phyloP scores from a whole-genome alignment of 768 basidiomycete species.

The Suillus cothurnatus region DNA sequence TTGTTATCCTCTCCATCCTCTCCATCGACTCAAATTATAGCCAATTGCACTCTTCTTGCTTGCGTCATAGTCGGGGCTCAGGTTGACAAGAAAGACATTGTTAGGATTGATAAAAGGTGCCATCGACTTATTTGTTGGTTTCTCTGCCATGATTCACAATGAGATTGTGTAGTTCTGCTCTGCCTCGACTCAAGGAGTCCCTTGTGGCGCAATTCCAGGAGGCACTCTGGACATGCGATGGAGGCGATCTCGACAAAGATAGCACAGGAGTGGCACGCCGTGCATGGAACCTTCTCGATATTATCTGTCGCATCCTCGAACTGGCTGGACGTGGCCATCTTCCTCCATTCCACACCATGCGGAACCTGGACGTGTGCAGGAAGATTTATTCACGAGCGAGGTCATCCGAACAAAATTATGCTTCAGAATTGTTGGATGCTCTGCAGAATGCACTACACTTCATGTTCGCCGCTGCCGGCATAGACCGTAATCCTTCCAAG shows the following conservation, averaged over 20 bases:
- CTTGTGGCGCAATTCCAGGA: no score
- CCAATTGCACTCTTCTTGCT: neutral
- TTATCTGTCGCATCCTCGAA: neutral
- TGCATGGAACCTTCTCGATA: neutral
- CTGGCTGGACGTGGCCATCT: accelerated
- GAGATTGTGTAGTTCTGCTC: neutral
- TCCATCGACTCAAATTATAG: neutral
- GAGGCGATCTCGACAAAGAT: no score
- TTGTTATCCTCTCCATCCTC: neutral
- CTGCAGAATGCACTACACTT: neutral
- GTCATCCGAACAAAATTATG: neutral
- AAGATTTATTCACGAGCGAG: neutral
- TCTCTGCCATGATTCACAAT: neutral
- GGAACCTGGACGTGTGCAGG: no score
- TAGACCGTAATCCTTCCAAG: neutral
- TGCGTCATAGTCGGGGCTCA: neutral
- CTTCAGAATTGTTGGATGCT: neutral
- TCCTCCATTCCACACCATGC: neutral
- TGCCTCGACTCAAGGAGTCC: neutral
- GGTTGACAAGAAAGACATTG: neutral
- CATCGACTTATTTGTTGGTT: neutral
- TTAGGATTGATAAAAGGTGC: neutral
- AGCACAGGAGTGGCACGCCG: neutral
- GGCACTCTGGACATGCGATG: no score
- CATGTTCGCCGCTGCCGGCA: neutral